phyloP scores from a whole-genome alignment of 805 yeast genomes.

The Hanseniaspora guilliermondii region DNA sequence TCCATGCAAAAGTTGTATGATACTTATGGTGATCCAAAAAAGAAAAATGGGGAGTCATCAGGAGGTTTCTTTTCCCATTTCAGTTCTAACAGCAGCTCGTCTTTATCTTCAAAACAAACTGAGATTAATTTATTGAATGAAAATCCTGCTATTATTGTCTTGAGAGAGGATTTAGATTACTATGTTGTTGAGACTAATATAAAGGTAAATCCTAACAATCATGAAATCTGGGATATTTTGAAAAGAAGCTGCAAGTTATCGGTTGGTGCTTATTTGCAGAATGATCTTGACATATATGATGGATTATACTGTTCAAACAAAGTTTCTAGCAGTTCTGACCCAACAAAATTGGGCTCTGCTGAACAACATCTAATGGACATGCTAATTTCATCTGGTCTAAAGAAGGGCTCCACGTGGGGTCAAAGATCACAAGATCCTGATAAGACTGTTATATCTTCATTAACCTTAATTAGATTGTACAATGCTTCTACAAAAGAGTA shows the following conservation, averaged over 20 bases:
- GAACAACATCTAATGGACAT: conserved; percentile 90
- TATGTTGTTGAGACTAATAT: conserved; percentile 71
- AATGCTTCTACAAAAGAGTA: conserved; percentile 30
- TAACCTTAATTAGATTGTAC: conserved; percentile 33
- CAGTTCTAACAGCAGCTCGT: conserved; percentile 17
- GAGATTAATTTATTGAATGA: conserved; percentile 38
- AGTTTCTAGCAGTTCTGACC: conserved; percentile 20
- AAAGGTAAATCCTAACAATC: conserved; percentile 38
- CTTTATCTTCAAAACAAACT: conserved; percentile 15
- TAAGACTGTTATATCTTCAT: conserved; percentile 73
- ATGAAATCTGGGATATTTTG: conserved; percentile 30
- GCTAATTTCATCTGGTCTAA: conserved; percentile 84
- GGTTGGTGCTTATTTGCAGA: conserved; percentile 56
- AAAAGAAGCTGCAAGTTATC: conserved; percentile 57
- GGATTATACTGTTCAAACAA: conserved; percentile 43
- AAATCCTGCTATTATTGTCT: conserved; percentile 81
- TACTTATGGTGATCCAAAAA: conserved; percentile 18
- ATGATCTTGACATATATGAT: conserved; percentile 52
- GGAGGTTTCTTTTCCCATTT: conserved; percentile 22
- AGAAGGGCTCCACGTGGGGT: conserved; percentile 65
- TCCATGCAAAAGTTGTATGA: conserved; percentile 32
- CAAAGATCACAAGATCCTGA: conserved; percentile 76
- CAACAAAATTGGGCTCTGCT: conserved; percentile 58
- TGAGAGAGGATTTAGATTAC: conserved; percentile 87
- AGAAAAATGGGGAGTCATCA: not conserved